These are phyloP conservation scores for Santalum album DNA, from an alignment of 164 flowering plant genomes.

Conservation along the genomic window DNA sequence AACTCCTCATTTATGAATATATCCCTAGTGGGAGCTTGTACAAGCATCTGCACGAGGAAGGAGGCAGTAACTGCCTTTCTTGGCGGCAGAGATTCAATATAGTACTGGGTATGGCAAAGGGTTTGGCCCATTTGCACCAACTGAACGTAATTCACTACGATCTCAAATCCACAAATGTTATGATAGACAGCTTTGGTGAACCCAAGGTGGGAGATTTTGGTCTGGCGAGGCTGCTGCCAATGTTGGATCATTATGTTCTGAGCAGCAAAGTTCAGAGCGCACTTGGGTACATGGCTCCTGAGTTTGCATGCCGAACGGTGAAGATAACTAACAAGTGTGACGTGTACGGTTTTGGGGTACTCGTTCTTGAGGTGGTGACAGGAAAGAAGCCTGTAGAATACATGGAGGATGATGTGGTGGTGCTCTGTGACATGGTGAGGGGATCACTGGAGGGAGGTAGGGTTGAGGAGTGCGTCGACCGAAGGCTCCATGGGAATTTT, in stretches of 20 bases:
- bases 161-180: constrained; percentile 70
- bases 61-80: constrained; percentile 36
- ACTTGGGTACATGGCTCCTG: constrained; percentile 98
- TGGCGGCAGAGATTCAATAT: constrained; percentile 80
- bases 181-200: constrained; percentile 56
- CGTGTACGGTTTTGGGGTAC: constrained; percentile 82
- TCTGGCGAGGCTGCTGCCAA: constrained; percentile 69
- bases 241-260: constrained; percentile 71
- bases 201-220: constrained; percentile 87
- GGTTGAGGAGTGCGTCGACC: constrained; percentile 73
- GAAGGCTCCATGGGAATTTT: constrained; percentile 50
- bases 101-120: constrained; percentile 73
- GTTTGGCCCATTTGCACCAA: constrained; percentile 73
- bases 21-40: constrained; percentile 67
- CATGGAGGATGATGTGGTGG: constrained; percentile 94
- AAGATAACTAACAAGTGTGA: constrained; percentile 92
- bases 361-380: constrained; percentile 73
- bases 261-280: constrained; percentile 98
- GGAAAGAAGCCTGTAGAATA: constrained; percentile 94
- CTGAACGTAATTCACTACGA: constrained; percentile 70
- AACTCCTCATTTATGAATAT: constrained; percentile 79
- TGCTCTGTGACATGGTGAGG: constrained; percentile 81
- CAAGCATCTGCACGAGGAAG: constrained; percentile 65
- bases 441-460: constrained; percentile 74
- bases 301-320: constrained; percentile 81